These are phyloP conservation scores for Lenzites betulinus DNA, from an alignment of 768 basidiomycete species.

Conservation along the genomic window DNA sequence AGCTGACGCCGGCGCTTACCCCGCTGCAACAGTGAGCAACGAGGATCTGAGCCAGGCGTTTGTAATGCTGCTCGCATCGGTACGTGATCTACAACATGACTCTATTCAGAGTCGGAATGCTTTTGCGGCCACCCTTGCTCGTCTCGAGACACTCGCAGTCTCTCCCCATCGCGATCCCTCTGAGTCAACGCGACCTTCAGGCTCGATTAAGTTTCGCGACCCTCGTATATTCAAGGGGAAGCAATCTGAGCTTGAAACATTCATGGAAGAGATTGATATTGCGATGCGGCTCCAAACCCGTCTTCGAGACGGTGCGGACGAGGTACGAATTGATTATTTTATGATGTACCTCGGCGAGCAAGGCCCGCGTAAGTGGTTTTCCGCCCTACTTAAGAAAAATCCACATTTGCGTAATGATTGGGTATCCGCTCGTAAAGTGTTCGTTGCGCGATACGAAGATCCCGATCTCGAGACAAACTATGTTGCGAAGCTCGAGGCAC, in stretches of 20 bases:
- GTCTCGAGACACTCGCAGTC: neutral
- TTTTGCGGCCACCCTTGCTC: neutral
- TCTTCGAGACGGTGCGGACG: neutral
- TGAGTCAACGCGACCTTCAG: neutral
- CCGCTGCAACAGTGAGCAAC: neutral
- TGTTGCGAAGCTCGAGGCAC: slow-evolving; percentile 30
- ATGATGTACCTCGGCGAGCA: slow-evolving; percentile 1
- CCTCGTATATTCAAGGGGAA: slow-evolving; percentile 2
- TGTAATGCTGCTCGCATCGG: neutral
- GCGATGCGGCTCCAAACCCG: neutral
- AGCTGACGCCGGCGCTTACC: neutral
- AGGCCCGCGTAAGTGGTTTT: slow-evolving; percentile 31
- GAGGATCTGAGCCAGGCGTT: neutral
- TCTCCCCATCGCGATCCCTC: neutral
- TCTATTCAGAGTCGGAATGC: neutral
- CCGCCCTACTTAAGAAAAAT: slow-evolving; percentile 20
- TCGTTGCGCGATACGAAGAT: slow-evolving; percentile 34
- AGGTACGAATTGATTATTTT: neutral
- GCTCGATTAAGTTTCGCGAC: slow-evolving; percentile 4
- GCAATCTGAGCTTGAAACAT: neutral
- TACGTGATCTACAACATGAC: neutral
- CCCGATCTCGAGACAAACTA: slow-evolving; percentile 31
- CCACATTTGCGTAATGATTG: slow-evolving; percentile 32
- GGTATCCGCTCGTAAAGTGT: slow-evolving; percentile 27
- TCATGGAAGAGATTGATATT: slow-evolving; percentile 1